These are phyloP conservation scores for Cutaneotrichosporon sp. DNA, from an alignment of 1,284 basidiomycete genomes.

Conservation along the genomic window DNA sequence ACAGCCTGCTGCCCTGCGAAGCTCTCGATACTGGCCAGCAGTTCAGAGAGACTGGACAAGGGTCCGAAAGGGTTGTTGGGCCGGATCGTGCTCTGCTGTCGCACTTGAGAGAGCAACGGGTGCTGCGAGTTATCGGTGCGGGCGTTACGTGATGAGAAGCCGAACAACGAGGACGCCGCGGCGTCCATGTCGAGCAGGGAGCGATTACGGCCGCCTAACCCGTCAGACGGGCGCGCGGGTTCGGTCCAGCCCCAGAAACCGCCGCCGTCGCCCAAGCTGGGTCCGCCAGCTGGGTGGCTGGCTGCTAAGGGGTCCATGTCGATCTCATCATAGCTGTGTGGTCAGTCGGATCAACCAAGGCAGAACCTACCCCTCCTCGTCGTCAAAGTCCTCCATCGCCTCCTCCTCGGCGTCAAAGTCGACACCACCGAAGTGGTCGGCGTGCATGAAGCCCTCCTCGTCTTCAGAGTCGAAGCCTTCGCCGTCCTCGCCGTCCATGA, in stretches of 20 bases:
- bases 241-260: constrained; percentile 43
- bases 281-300: constrained; percentile 6
- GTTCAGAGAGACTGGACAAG: constrained; percentile 59
- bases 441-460: constrained; percentile 62
- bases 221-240: constrained; percentile 5
- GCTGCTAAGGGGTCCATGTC: constrained; percentile 16
- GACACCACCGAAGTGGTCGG: constrained; percentile 16
- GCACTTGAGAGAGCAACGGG: constrained; percentile 68
- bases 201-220: constrained; percentile 1
- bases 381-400: constrained; percentile 43
- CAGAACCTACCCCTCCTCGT: constrained; percentile 25
- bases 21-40: constrained; percentile 76
- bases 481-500: constrained; percentile 41
- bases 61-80: constrained; percentile 56
- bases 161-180: constrained; percentile 28
- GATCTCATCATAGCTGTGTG: constrained; percentile 14
- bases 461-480: constrained; percentile 40
- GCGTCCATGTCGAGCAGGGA: constrained; percentile 24
- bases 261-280: constrained; percentile 10
- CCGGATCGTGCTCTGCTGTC: constrained; percentile 40
- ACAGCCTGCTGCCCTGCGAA: constrained; percentile 77
- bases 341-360: neutral
- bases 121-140: constrained; percentile 67
- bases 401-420: constrained; percentile 55
- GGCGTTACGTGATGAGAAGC: constrained; percentile 18